Conservation (phyloP, 345 rosid species). For the Linum usitatissimum region DNA sequence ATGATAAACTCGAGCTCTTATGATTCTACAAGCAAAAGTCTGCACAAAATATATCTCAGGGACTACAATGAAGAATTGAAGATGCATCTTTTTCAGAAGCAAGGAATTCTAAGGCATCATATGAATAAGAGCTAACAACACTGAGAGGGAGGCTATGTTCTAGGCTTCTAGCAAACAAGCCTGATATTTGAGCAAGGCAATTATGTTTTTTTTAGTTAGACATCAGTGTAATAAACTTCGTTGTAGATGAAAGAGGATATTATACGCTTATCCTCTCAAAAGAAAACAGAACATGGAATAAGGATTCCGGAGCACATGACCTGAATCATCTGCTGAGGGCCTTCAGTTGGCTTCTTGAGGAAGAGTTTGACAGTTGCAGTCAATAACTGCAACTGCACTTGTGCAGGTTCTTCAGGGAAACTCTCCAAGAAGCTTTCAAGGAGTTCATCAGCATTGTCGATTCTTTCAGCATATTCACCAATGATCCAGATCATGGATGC, state of each 20-base stretch:
- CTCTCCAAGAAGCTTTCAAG: conserved; percentile 97
- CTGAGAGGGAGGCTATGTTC: neutral
- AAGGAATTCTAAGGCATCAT: neutral
- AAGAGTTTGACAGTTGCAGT: conserved; percentile 96
- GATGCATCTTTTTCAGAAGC: neutral
- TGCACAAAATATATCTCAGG: neutral
- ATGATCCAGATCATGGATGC: conserved; percentile 99
- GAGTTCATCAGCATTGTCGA: conserved; percentile 99
- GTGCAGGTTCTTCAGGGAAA: conserved; percentile 99
- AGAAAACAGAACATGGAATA: neutral
- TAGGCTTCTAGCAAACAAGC: no score
- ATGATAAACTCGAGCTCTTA: neutral
- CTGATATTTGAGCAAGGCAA: neutral
- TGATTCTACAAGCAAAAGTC: neutral
- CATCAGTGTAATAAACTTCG: neutral
- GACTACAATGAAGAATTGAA: neutral
- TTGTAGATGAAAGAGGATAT: neutral
- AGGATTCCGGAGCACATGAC: conserved; percentile 19
- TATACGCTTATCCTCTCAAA: neutral
- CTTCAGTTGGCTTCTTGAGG: conserved; percentile 98
- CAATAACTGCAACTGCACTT: conserved; percentile 92
- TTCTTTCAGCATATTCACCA: conserved; percentile 99
- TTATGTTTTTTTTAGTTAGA: neutral
- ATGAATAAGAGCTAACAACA: neutral
- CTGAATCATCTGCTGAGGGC: conserved; percentile 99